phyloP scores from a whole-genome alignment of 2,329 filamentous ascomycete genomes.

The Ceratocystis diversiconidia region DNA sequence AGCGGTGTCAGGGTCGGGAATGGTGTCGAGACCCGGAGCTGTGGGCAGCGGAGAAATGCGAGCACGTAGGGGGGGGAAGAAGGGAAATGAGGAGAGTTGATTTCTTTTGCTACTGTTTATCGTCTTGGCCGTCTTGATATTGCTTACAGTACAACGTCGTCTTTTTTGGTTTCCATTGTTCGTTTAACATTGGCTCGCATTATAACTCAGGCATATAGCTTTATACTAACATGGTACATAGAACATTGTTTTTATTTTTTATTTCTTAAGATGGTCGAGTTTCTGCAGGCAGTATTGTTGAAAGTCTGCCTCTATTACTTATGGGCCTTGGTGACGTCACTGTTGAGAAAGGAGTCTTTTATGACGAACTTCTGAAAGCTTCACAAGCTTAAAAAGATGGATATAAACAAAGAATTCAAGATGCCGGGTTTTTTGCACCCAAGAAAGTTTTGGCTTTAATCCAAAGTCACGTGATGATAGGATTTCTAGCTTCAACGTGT shows the following conservation, averaged over 20 bases:
- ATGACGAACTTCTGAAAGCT: not conserved
- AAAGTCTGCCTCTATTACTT: not conserved
- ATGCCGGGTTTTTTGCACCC: too few species aligned
- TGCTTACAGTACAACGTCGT: not conserved
- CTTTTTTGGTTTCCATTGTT: not conserved
- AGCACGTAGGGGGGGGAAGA: constrained; percentile 10
- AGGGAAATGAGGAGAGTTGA: not conserved
- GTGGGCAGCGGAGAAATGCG: not conserved
- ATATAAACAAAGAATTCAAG: not conserved
- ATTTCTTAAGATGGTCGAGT: too few species aligned
- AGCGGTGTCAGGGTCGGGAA: not conserved
- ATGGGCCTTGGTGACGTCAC: not conserved
- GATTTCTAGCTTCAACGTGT: too few species aligned
- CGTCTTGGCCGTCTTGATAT: not conserved
- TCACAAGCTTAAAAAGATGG: not conserved
- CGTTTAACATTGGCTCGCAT: not conserved
- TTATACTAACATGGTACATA: constrained; percentile 6
- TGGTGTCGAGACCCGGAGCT: not conserved
- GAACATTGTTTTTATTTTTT: not conserved
- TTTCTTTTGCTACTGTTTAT: not conserved
- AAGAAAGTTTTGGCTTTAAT: too few species aligned
- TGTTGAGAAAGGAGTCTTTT: not conserved
- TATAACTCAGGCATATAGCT: constrained; percentile 2
- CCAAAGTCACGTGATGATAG: too few species aligned
- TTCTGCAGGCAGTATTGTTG: not conserved